A percentile compares a stretch with the other conserved stretches of the same genome.
phyloP scores from a whole-genome alignment of 306 rosid genomes.

The Acmispon strigosus region DNA sequence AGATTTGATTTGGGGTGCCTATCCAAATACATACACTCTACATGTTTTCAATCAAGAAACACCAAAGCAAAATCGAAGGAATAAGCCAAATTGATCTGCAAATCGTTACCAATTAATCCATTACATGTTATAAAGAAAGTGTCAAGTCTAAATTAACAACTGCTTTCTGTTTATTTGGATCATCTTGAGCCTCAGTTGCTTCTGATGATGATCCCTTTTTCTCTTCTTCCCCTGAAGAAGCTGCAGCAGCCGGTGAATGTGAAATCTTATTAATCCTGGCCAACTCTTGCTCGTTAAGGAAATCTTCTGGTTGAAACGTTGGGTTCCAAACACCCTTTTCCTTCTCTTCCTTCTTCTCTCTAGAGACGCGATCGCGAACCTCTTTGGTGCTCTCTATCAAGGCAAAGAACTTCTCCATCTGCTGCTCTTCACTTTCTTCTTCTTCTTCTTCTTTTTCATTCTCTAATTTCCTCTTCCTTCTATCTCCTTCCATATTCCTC shows the following conservation, averaged over 20 bases:
- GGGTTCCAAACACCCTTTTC: constrained; percentile 50
- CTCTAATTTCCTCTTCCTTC: constrained; percentile 48
- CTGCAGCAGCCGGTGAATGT: background rate
- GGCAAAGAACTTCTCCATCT: constrained; percentile 58
- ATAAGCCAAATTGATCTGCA: background rate
- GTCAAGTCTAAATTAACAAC: constrained; percentile 37
- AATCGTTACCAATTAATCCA: background rate
- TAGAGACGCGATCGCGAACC: constrained; percentile 21
- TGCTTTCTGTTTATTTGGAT: background rate
- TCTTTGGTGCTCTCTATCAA: constrained; percentile 52
- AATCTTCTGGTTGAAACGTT: constrained; percentile 55
- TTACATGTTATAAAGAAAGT: constrained; percentile 38
- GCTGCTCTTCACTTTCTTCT: constrained; percentile 38
- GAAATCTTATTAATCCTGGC: background rate
- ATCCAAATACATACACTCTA: no score
- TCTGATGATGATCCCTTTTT: background rate
- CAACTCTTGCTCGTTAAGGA: constrained; percentile 23
- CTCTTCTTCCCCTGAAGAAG: constrained; percentile 16
- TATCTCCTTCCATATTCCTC: constrained; percentile 37
- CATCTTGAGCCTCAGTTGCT: background rate
- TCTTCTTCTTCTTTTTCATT: background rate
- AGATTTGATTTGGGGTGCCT: no score
- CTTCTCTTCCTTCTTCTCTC: constrained; percentile 16
- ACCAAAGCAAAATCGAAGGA: background rate
- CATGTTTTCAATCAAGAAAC: no score